Base-by-base conservation (phyloP, 2,329 filamentous ascomycete genomes). In the Pestalotiopsis sp. region DNA sequence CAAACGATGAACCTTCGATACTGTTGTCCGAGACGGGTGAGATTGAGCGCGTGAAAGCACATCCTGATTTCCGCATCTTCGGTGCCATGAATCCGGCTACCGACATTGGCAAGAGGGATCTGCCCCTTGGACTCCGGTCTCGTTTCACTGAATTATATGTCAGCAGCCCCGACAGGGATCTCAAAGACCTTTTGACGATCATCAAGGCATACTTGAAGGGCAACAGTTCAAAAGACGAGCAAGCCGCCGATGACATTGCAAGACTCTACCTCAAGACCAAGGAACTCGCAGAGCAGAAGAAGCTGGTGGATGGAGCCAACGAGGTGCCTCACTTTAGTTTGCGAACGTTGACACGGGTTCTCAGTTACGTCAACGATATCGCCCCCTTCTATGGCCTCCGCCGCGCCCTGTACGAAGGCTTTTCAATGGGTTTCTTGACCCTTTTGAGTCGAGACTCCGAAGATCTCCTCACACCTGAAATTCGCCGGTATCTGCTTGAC, bases 31-130 rank as follows among this genome's bases (percentile, higher is more conserved):
- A 99, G 82, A 96, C 94, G 52, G 96, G 96, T 49, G 94, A 96
- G 73, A 93, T 97, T 58, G 94, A 98, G 79, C 90, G 95, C 72
- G 91, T 99, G 45, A 87, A 91, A 70, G 96, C 95, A 0, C 95
- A 99, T 79, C 91, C 94, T 0, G 91, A 97, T 72, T 99, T 99
- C 79, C 91, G 96, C 52, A 93, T 99, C 14, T 99, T 99, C 77
- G 97, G 93, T 65, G 96, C 97, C 36, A 99, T 99, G 96, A 99
- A 99, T 76, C 96, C 96, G 38, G 96, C 96, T 4, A 99, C 96
- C 3, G 96, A 99, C 82, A 91, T 98, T 68, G 96, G 97, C 70
- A 99, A 99, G 82, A 91, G 95, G 68, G 96, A 99, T 79, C 84
- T 99, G 17, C 94, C 95, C 0, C 90, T 93, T 67, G 95, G 95